Percentiles rank a stretch among this genome's conserved stretches.
Evolutionary conservation across 805 yeast genomes (phyloP).

Genomic region (Myxozyma monticola): DNA sequence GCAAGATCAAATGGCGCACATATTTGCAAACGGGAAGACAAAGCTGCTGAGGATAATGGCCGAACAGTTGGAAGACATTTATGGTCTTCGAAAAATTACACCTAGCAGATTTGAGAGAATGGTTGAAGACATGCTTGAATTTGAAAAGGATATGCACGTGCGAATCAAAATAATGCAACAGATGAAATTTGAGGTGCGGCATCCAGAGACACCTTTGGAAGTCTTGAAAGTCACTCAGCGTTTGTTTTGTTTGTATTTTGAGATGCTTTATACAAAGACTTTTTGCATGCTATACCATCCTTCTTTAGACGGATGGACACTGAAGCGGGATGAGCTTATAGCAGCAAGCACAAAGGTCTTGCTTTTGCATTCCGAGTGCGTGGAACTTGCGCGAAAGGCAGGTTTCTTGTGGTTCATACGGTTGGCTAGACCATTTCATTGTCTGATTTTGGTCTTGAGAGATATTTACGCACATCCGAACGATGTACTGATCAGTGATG

Average conservation of each 20-base stretch:
- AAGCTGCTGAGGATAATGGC: conserved; percentile 6
- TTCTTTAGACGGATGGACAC: neutral
- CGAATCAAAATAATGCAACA: conserved; percentile 1
- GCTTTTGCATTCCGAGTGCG: neutral
- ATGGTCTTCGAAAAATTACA: conserved; percentile 12
- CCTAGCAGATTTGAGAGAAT: conserved; percentile 3
- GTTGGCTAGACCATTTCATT: conserved; percentile 12
- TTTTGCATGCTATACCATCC: conserved; percentile 15
- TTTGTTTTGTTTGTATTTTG: neutral
- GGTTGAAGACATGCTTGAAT: conserved; percentile 2
- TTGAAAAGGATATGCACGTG: neutral
- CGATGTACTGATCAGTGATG: conserved; percentile 5
- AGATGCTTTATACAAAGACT: conserved; percentile 3
- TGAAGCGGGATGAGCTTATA: conserved; percentile 4
- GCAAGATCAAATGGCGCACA: conserved; percentile 15
- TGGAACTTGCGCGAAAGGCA: neutral
- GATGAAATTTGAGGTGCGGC: conserved; percentile 10
- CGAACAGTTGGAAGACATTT: conserved; percentile 12
- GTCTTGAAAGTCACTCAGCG: conserved; percentile 3
- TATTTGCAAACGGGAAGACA: conserved; percentile 13
- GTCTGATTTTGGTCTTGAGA: conserved; percentile 10
- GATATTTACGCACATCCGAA: conserved; percentile 14
- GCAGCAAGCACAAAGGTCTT: conserved; percentile 15
- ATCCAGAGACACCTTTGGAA: conserved; percentile 3
- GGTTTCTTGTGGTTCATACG: conserved; percentile 13